Evolutionary conservation across 257 asterid genomes (phyloP).

Genomic region (Haberlea rhodopensis): DNA sequence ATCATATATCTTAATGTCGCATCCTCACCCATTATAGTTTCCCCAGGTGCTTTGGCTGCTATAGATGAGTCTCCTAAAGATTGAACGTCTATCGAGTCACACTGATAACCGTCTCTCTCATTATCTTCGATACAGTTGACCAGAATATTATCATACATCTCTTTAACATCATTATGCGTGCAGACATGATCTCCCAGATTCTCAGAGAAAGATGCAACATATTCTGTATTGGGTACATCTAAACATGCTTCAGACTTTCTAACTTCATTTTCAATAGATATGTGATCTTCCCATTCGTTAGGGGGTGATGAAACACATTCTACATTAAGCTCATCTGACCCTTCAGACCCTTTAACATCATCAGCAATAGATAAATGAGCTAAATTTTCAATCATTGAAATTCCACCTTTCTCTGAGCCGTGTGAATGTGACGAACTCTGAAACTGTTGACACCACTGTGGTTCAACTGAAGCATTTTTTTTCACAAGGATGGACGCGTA

Average conservation of each 20-base stretch:
- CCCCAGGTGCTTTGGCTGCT: conserved; percentile 24
- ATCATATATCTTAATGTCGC: conserved; percentile 3
- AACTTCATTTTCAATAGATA: not conserved
- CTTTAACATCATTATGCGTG: conserved; percentile 22
- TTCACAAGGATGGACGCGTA: conserved; percentile 20
- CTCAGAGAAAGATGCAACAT: conserved; percentile 25
- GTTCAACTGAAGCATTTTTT: conserved; percentile 19
- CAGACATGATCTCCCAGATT: conserved; percentile 30
- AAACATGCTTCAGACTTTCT: conserved; percentile 26
- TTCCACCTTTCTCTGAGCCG: not conserved
- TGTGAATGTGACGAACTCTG: conserved; percentile 32
- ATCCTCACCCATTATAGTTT: conserved; percentile 11
- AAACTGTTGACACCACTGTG: conserved; percentile 47
- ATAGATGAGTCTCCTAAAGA: conserved; percentile 18
- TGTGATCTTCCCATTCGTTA: no score
- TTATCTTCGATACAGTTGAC: conserved; percentile 11
- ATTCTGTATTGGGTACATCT: conserved; percentile 24
- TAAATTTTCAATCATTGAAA: not conserved
- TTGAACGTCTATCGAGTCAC: not conserved
- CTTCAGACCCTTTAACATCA: no score
- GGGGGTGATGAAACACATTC: no score
- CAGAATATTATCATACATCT: conserved; percentile 17
- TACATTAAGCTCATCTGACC: no score
- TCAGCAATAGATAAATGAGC: no score
- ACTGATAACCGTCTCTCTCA: conserved; percentile 22